Evolutionary conservation across 768 basidiomycete species (phyloP).

Genomic region (Ramaria sp.): DNA sequence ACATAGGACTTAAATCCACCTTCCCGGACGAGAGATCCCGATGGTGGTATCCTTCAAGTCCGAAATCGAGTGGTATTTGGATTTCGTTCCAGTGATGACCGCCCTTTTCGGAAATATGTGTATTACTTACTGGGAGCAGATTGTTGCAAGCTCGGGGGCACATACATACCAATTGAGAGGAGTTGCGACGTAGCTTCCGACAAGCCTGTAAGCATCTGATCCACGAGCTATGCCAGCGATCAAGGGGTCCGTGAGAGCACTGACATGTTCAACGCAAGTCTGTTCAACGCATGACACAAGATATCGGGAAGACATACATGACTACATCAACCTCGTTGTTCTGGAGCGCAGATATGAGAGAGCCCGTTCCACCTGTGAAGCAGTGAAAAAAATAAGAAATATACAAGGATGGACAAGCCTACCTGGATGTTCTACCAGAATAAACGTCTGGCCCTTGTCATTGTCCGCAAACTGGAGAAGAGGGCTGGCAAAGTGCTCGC

Average conservation of each 20-base stretch:
- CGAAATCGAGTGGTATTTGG: conserved; percentile 54
- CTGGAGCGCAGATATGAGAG: conserved; percentile 64
- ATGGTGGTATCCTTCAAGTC: conserved; percentile 75
- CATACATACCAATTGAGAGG: conserved; percentile 69
- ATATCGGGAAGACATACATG: conserved; percentile 39
- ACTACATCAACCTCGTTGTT: conserved; percentile 75
- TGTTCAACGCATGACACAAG: not conserved
- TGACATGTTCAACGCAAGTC: conserved; percentile 16
- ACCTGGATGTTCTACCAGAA: conserved; percentile 86
- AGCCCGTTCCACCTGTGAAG: conserved; percentile 68
- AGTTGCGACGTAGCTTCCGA: conserved; percentile 85
- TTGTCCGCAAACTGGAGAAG: conserved; percentile 72
- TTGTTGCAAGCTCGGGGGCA: not conserved
- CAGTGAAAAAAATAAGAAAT: not conserved
- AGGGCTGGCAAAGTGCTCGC: conserved; percentile 89
- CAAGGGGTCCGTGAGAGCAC: conserved; percentile 83
- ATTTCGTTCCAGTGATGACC: conserved; percentile 77
- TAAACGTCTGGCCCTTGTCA: conserved; percentile 65
- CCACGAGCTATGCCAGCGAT: conserved; percentile 92
- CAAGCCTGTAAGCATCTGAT: conserved; percentile 77
- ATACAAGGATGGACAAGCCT: not conserved
- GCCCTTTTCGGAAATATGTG: conserved; percentile 44
- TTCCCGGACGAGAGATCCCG: conserved; percentile 84
- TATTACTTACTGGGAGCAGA: not conserved
- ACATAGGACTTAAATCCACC: conserved; percentile 28